Percentiles rank a stretch among this genome's conserved stretches.
These are phyloP conservation scores for Stenocarpella maydis DNA, from an alignment of 2,329 filamentous ascomycete species.

Conservation along the genomic window DNA sequence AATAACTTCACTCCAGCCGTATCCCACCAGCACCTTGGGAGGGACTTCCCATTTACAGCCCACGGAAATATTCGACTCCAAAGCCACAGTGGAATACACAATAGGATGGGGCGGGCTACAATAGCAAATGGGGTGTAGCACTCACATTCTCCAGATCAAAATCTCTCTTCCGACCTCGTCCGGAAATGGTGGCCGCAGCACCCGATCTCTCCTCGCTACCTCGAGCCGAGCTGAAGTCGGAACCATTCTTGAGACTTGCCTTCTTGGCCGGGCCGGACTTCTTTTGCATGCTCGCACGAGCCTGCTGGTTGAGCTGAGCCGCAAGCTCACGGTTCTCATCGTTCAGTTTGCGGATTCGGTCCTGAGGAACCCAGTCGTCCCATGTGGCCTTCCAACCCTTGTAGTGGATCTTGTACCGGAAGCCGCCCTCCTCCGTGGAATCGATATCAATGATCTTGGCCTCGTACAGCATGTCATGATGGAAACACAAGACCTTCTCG, in stretches of 20 bases:
- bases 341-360: slow-evolving; percentile 91
- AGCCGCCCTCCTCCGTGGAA: slow-evolving; percentile 74
- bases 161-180: slow-evolving; percentile 76
- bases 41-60: not conserved
- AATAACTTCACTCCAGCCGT: not conserved
- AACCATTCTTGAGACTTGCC: slow-evolving; percentile 60
- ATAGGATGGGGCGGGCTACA: slow-evolving; percentile 10
- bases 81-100: slow-evolving; percentile 9
- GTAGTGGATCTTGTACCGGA: slow-evolving; percentile 94
- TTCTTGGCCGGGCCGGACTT: slow-evolving; percentile 49
- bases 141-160: slow-evolving; percentile 84
- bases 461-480: slow-evolving; percentile 96
- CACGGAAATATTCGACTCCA: not conserved
- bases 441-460: slow-evolving; percentile 89
- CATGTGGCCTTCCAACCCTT: slow-evolving; percentile 99
- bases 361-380: slow-evolving; percentile 97
- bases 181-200: slow-evolving; percentile 65
- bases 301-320: slow-evolving; percentile 73
- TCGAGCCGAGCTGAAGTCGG: slow-evolving; percentile 69
- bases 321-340: slow-evolving; percentile 95
- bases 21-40: not conserved
- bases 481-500: slow-evolving; percentile 95
- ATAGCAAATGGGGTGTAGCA: slow-evolving; percentile 41
- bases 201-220: slow-evolving; percentile 82
- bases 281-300: slow-evolving; percentile 66